Evolutionary conservation across 73 alveolate species (phyloP).

Genomic region (Loxodes magnus): DNA sequence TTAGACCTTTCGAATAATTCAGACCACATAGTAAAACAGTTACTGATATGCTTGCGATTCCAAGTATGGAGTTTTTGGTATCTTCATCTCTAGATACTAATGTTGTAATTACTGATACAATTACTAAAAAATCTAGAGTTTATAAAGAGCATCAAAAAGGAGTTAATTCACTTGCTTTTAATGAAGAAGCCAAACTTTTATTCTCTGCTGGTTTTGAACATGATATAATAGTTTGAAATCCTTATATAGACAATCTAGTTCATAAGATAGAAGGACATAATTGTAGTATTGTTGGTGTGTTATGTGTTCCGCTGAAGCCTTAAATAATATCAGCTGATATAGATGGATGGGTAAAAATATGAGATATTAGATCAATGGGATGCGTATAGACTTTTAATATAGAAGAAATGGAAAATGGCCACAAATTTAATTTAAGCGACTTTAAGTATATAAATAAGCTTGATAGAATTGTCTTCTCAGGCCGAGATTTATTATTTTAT

Average conservation of each 20-base stretch:
- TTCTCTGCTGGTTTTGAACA: conserved; percentile 80
- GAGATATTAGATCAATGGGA: conserved; percentile 59
- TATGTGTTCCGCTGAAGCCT: conserved; percentile 52
- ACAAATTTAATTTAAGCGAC: conserved; percentile 42
- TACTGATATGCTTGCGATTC: conserved; percentile 65
- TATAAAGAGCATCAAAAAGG: conserved; percentile 68
- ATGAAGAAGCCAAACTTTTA: conserved; percentile 43
- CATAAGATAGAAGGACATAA: conserved; percentile 58
- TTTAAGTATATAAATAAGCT: conserved; percentile 46
- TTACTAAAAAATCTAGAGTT: conserved; percentile 46
- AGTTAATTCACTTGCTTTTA: conserved; percentile 53
- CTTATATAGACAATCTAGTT: conserved; percentile 54
- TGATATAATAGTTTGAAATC: conserved; percentile 78
- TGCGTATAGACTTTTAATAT: conserved; percentile 62
- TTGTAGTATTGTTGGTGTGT: conserved; percentile 49
- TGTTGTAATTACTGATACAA: conserved; percentile 64
- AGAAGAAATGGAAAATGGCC: conserved; percentile 49
- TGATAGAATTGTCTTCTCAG: conserved; percentile 48
- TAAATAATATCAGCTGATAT: conserved; percentile 51
- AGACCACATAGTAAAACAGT: conserved; percentile 62
- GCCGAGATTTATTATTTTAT: conserved; percentile 44
- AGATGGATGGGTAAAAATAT: conserved; percentile 59
- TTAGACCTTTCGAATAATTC: conserved; percentile 30
- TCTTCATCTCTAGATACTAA: conserved; percentile 60
- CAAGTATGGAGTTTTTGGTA: conserved; percentile 57